A percentile compares a stretch with the other conserved stretches of the same genome.
Conservation (phyloP, 1,284 basidiomycete genomes). For the Tylopilus sp. region DNA sequence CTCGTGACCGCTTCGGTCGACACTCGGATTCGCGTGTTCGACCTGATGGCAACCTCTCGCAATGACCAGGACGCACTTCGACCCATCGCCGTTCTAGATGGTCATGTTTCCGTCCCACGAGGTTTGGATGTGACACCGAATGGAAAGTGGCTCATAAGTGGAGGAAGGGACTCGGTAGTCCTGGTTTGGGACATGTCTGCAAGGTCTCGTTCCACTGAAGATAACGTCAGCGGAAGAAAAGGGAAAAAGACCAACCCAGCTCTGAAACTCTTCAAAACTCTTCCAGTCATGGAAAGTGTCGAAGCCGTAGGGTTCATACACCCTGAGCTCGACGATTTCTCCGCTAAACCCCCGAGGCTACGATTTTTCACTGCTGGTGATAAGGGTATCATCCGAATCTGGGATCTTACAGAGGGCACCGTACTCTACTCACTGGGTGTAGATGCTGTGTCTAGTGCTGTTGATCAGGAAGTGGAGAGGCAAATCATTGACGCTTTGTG, state of each 20-base stretch:
- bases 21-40: slow-evolving; percentile 84
- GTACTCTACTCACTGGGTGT: slow-evolving; percentile 61
- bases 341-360: slow-evolving; percentile 43
- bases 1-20: slow-evolving; percentile 88
- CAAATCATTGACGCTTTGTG: slow-evolving; percentile 72
- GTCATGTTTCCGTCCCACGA: slow-evolving; percentile 86
- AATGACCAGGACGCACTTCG: slow-evolving; percentile 56
- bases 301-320: slow-evolving; percentile 76
- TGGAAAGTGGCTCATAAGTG: slow-evolving; percentile 82
- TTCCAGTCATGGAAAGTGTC: slow-evolving; percentile 82
- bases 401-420: slow-evolving; percentile 70
- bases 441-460: slow-evolving; percentile 40
- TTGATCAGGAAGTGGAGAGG: slow-evolving; percentile 71
- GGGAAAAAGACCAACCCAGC: slow-evolving; percentile 39
- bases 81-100: slow-evolving; percentile 78
- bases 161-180: slow-evolving; percentile 86
- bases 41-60: slow-evolving; percentile 61
- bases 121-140: slow-evolving; percentile 81
- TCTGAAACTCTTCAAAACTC: slow-evolving; percentile 72
- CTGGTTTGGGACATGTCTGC: slow-evolving; percentile 71
- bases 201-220: slow-evolving; percentile 15
- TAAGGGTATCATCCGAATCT: slow-evolving; percentile 76
- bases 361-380: slow-evolving; percentile 86
- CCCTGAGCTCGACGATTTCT: slow-evolving; percentile 45
- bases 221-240: slow-evolving; percentile 44